phyloP scores from a whole-genome alignment of 2,329 filamentous ascomycete genomes.

The Penicillium sp. region DNA sequence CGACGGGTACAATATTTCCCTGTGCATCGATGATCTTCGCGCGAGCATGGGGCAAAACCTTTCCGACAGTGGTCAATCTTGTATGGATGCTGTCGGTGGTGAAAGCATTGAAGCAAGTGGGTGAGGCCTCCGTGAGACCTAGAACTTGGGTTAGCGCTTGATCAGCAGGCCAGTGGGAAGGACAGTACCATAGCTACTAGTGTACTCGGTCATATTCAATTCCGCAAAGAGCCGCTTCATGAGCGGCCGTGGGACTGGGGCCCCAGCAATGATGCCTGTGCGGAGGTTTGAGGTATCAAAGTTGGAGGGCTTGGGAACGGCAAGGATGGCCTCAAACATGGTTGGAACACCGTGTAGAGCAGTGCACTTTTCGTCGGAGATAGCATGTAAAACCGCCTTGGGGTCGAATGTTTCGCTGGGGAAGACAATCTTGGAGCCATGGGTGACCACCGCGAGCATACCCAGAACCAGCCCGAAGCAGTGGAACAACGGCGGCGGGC shows the following conservation, averaged over 20 bases:
- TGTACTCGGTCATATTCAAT: slow-evolving; percentile 73
- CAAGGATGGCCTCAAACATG: slow-evolving; percentile 71
- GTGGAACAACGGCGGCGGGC: slow-evolving; percentile 80
- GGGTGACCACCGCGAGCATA: slow-evolving; percentile 68
- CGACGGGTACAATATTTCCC: slow-evolving; percentile 65
- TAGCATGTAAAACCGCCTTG: slow-evolving; percentile 62
- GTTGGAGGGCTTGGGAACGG: slow-evolving; percentile 46
- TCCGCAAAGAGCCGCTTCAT: slow-evolving; percentile 70
- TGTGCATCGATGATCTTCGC: slow-evolving; percentile 72
- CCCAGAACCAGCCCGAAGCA: slow-evolving; percentile 80
- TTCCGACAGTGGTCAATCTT: slow-evolving; percentile 70
- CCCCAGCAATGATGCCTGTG: slow-evolving; percentile 76
- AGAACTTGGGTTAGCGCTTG: background rate
- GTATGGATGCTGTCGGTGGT: slow-evolving; percentile 67
- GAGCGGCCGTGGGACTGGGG: slow-evolving; percentile 70
- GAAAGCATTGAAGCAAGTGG: slow-evolving; percentile 78
- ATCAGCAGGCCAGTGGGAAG: background rate
- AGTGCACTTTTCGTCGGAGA: slow-evolving; percentile 67
- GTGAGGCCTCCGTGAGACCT: slow-evolving; percentile 72
- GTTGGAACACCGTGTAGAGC: slow-evolving; percentile 78
- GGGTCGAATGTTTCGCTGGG: slow-evolving; percentile 73
- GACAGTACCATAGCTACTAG: slow-evolving; percentile 56
- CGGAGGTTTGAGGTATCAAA: slow-evolving; percentile 57
- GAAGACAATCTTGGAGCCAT: slow-evolving; percentile 74
- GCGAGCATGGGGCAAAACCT: slow-evolving; percentile 69